phyloP scores from a whole-genome alignment of 306 rosid genomes.

The Trifolium dubium region DNA sequence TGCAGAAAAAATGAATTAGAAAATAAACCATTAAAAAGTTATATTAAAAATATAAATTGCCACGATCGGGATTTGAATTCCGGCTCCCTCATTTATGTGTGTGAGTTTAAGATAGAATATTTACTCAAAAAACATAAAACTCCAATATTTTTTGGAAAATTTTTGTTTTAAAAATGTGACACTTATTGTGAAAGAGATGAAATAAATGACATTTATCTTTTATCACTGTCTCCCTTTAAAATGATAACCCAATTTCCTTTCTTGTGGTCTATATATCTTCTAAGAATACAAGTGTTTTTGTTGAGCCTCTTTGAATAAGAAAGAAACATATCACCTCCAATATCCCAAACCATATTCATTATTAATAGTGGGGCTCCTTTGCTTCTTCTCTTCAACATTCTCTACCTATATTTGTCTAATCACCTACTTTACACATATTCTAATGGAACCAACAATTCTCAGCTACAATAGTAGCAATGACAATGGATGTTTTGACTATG shows the following conservation, averaged over 20 bases:
- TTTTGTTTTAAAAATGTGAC: too few relatives aligned
- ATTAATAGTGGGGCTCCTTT: not conserved
- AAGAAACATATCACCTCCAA: not conserved
- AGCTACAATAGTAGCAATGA: constrained; percentile 39
- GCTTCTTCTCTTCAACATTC: not conserved
- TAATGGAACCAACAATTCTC: constrained; percentile 56
- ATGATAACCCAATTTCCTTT: not conserved
- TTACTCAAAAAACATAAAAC: too few relatives aligned
- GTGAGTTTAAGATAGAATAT: too few relatives aligned
- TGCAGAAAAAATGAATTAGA: too few relatives aligned
- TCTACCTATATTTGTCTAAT: constrained; percentile 6
- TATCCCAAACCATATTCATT: not conserved
- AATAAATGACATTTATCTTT: too few relatives aligned
- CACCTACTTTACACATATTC: not conserved
- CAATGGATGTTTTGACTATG: constrained; percentile 28
- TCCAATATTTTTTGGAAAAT: too few relatives aligned
- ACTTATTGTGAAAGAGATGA: too few relatives aligned
- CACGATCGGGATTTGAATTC: too few relatives aligned
- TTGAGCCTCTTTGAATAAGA: not conserved
- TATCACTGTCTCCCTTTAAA: not conserved
- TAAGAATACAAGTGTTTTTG: not conserved
- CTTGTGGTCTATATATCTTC: constrained; percentile 8
- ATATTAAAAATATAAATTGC: too few relatives aligned
- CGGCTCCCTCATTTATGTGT: too few relatives aligned
- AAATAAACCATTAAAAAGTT: too few relatives aligned